phyloP scores from a whole-genome alignment of 306 rosid genomes.

The Alnus rubra region DNA sequence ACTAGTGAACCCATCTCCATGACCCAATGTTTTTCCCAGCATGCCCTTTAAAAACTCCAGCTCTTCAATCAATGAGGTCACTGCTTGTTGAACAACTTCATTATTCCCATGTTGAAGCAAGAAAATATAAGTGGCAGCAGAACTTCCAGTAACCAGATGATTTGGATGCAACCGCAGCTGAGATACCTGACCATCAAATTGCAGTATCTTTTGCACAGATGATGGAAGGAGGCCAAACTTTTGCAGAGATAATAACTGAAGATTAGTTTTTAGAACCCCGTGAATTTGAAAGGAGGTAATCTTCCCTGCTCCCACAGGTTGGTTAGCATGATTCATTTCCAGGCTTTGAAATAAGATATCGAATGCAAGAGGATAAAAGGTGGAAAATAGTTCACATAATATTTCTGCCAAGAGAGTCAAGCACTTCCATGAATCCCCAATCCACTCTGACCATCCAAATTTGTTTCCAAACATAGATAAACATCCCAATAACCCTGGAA shows the following conservation, averaged over 20 bases:
- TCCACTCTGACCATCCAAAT: conserved; percentile 94
- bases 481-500: conserved; percentile 77
- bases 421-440: conserved; percentile 89
- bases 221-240: conserved; percentile 74
- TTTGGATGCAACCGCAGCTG: conserved; percentile 83
- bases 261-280: conserved; percentile 91
- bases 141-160: conserved; percentile 80
- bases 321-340: conserved; percentile 46
- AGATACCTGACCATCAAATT: conserved; percentile 69
- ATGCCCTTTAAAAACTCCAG: conserved; percentile 65
- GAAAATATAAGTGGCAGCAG: conserved; percentile 90
- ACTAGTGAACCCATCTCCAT: conserved; percentile 36
- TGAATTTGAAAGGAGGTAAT: conserved; percentile 74
- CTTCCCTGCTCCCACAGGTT: conserved; percentile 45
- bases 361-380: conserved; percentile 62
- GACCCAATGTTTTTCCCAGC: conserved; percentile 40
- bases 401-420: conserved; percentile 92
- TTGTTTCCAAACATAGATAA: conserved; percentile 78
- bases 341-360: conserved; percentile 77
- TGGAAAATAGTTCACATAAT: conserved; percentile 68
- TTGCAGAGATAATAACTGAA: conserved; percentile 81
- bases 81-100: conserved; percentile 78
- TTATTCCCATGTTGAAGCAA: conserved; percentile 83
- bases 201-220: conserved; percentile 71
- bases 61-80: conserved; percentile 63